Percentiles rank a stretch among this genome's conserved stretches.
phyloP scores from a whole-genome alignment of 2,329 filamentous ascomycete genomes.

The Plenodomus lindquistii region DNA sequence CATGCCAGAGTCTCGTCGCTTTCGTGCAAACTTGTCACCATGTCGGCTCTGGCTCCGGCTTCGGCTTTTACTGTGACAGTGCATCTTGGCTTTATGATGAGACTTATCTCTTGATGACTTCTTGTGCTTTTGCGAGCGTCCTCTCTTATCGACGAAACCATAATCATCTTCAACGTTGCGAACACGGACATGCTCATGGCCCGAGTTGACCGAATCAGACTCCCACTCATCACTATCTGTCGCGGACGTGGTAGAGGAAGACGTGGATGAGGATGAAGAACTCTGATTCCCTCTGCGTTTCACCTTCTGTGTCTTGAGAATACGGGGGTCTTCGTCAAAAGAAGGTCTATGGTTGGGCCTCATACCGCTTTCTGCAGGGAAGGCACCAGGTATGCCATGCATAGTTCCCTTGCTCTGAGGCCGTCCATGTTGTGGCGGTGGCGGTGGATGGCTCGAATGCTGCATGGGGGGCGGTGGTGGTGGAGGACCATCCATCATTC shows the following conservation, averaged over 20 bases:
- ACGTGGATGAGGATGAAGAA: constrained; percentile 16
- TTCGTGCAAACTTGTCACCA: constrained; percentile 12
- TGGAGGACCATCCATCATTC: background rate
- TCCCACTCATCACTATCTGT: constrained; percentile 18
- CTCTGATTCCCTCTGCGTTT: constrained; percentile 13
- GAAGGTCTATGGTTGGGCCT: constrained; percentile 7
- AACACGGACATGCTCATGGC: constrained; percentile 15
- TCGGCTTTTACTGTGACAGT: constrained; percentile 9
- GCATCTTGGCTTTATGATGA: constrained; percentile 12
- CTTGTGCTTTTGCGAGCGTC: constrained; percentile 20
- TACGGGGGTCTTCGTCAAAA: constrained; percentile 11
- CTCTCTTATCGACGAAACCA: constrained; percentile 11
- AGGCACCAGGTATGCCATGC: constrained; percentile 19
- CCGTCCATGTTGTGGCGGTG: background rate
- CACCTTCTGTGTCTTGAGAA: constrained; percentile 19
- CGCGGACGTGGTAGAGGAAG: no score
- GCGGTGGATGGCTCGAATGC: constrained; percentile 8
- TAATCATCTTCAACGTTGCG: constrained; percentile 28
- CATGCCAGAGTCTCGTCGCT: constrained; percentile 11
- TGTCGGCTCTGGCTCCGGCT: constrained; percentile 14
- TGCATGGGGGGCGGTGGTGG: constrained; percentile 12
- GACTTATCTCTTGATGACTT: constrained; percentile 13
- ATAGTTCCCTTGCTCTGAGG: background rate
- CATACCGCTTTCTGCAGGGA: constrained; percentile 14
- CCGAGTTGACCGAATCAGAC: constrained; percentile 19